Evolutionary conservation across 148 eudicot genomes (phyloP), one percentile per base, ranked within the genome.

Genomic region (Cornus controversa): DNA sequence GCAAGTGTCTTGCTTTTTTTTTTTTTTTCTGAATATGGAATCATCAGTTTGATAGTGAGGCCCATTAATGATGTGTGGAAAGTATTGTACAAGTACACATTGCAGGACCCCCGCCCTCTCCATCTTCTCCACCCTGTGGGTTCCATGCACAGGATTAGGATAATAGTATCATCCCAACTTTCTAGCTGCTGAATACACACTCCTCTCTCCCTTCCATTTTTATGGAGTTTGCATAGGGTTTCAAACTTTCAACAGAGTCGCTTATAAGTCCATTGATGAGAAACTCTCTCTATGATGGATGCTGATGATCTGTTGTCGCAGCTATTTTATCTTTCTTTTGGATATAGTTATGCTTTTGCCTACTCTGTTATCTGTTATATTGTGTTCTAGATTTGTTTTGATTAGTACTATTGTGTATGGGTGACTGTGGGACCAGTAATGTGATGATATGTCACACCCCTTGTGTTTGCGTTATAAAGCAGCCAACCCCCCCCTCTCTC

Each of bases 81-180:
- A 84, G 83, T 81, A 81, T 80, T 62, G 79, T 82, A 64, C 83
- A 88, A 88, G 89, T 86, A 88, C 89, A 88, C 69, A 74, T 58
- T 82, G 73, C 70, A 68, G 86, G 84, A 63, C 81, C 81, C 63
- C 63, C 24, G n/a, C 67, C 75, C 50, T 82, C 73, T 76, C 79
- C 42, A 58, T 22, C 40, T 28, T 66, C 23, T 66, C 4, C 64
- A 58, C 67, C 66, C 13, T 42, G 81, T 78, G 81, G 81, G 76
- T 29, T 72, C 71, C 81, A 72, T 66, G 47, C 18, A n/a, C n/a
- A n/a, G n/a, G n/a, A n/a, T n/a, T n/a, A n/a, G n/a, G n/a, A n/a
- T n/a, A n/a, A n/a, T n/a, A n/a, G n/a, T n/a, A n/a, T n/a, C n/a
- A n/a, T n/a, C n/a, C n/a, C n/a, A n/a, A n/a, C n/a, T 6, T 24